These are phyloP conservation scores for Paraphysoderma sedebokerense DNA, from an alignment of 371 early-diverging fungal genomes.

Conservation along the genomic window DNA sequence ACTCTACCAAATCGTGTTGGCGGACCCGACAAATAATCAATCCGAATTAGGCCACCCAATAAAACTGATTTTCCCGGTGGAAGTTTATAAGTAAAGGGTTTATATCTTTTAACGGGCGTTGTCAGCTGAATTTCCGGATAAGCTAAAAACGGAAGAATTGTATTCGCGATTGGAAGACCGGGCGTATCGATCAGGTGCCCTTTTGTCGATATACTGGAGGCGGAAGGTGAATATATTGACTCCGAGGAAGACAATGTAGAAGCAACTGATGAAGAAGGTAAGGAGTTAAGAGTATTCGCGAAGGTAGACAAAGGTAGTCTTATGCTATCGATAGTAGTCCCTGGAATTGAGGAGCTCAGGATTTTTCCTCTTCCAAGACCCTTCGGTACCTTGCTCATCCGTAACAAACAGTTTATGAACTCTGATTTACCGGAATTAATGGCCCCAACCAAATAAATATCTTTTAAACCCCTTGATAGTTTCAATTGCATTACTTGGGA, in stretches of 20 bases:
- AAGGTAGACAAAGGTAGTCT: not conserved
- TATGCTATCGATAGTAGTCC: not conserved
- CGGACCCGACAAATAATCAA: not conserved
- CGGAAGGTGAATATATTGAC: too few species aligned
- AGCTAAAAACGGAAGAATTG: not conserved
- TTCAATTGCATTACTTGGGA: not conserved
- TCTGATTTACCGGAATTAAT: constrained; percentile 1
- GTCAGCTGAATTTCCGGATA: not conserved
- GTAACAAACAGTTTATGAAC: not conserved
- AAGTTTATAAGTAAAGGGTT: not conserved
- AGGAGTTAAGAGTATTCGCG: not conserved
- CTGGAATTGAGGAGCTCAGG: not conserved
- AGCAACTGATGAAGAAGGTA: too few species aligned
- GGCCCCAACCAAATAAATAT: not conserved
- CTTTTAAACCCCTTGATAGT: not conserved
- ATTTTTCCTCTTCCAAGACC: not conserved
- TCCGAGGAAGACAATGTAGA: too few species aligned
- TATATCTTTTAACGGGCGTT: not conserved
- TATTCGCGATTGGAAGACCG: not conserved
- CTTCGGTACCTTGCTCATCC: not conserved
- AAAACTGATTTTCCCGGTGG: not conserved
- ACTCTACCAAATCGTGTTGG: not conserved
- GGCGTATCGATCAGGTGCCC: not conserved
- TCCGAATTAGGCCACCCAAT: not conserved
- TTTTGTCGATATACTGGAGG: too few species aligned